Percentiles rank a stretch among this genome's conserved stretches.
These are phyloP conservation scores for Globisporangium nodosum DNA, from an alignment of 352 stramenopile species.

Conservation along the genomic window DNA sequence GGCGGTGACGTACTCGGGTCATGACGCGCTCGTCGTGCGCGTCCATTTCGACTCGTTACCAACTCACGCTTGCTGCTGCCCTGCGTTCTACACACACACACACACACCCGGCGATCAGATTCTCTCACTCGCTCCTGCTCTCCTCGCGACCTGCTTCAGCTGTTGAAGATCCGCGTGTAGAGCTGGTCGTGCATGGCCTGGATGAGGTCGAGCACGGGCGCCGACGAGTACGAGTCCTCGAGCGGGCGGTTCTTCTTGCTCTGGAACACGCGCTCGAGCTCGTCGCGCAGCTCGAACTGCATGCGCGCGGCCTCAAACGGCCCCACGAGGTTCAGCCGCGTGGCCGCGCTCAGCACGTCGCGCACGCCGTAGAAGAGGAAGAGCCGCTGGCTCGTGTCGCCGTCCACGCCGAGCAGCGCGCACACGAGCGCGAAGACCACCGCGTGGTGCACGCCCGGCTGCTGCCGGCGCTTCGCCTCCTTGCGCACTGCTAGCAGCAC, in stretches of 20 bases:
- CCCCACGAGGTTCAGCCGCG: slow-evolving; percentile 73
- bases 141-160: slow-evolving; percentile 13
- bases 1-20: neutral
- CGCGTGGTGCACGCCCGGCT: slow-evolving; percentile 54
- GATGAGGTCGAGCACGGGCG: slow-evolving; percentile 72
- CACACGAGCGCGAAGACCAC: slow-evolving; percentile 69
- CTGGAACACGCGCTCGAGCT: slow-evolving; percentile 53
- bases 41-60: neutral
- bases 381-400: slow-evolving; percentile 56
- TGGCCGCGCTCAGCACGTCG: slow-evolving; percentile 74
- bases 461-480: slow-evolving; percentile 38
- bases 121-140: no score
- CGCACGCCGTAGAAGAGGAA: slow-evolving; percentile 72
- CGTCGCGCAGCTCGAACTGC: slow-evolving; percentile 45
- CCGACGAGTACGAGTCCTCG: slow-evolving; percentile 69
- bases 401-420: slow-evolving; percentile 39
- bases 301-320: slow-evolving; percentile 64
- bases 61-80: neutral
- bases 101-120: no score
- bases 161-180: slow-evolving; percentile 89
- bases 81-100: neutral
- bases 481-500: slow-evolving; percentile 43
- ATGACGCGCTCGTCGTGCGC: neutral
- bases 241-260: slow-evolving; percentile 61
- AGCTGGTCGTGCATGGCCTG: slow-evolving; percentile 82